Evolutionary conservation across 768 basidiomycete species (phyloP).

Genomic region (Boletus vermiculosoides): DNA sequence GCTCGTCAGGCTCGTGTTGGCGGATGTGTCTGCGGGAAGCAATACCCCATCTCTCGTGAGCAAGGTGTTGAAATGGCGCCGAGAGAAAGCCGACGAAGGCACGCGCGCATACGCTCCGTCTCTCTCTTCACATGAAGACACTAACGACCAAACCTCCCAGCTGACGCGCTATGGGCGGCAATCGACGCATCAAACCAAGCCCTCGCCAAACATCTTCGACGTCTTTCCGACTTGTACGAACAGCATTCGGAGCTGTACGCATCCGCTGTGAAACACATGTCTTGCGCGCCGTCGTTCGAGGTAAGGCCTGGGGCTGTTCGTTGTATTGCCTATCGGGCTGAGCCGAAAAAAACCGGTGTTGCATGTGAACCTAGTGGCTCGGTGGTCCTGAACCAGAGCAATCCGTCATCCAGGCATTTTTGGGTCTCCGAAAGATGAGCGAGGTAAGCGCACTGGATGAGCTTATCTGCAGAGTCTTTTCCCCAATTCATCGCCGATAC

Average conservation of each 20-base stretch:
- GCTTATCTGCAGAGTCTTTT: neutral
- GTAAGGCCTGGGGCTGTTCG: constrained; percentile 44
- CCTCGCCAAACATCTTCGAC: constrained; percentile 50
- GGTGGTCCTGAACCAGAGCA: constrained; percentile 1
- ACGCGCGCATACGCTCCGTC: neutral
- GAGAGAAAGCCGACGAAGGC: constrained; percentile 60
- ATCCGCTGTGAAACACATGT: constrained; percentile 59
- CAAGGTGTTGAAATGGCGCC: constrained; percentile 88
- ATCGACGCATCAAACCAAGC: constrained; percentile 63
- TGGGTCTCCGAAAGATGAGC: constrained; percentile 52
- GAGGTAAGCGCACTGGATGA: constrained; percentile 42
- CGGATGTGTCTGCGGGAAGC: constrained; percentile 94
- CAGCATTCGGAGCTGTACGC: constrained; percentile 50
- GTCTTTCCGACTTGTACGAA: constrained; percentile 50
- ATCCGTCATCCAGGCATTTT: constrained; percentile 54
- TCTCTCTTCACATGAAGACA: neutral
- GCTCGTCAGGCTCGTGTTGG: constrained; percentile 78
- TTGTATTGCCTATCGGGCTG: neutral
- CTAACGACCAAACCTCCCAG: constrained; percentile 34
- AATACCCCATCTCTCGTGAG: constrained; percentile 94
- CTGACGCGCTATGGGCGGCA: constrained; percentile 61
- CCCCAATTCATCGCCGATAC: neutral
- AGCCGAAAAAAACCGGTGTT: neutral
- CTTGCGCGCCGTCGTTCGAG: constrained; percentile 49
- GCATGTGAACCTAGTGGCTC: constrained; percentile 44